Evolutionary conservation across 805 yeast genomes (phyloP), one percentile per base, ranked within the genome.

Genomic region (Yarrowia alimentaria): DNA sequence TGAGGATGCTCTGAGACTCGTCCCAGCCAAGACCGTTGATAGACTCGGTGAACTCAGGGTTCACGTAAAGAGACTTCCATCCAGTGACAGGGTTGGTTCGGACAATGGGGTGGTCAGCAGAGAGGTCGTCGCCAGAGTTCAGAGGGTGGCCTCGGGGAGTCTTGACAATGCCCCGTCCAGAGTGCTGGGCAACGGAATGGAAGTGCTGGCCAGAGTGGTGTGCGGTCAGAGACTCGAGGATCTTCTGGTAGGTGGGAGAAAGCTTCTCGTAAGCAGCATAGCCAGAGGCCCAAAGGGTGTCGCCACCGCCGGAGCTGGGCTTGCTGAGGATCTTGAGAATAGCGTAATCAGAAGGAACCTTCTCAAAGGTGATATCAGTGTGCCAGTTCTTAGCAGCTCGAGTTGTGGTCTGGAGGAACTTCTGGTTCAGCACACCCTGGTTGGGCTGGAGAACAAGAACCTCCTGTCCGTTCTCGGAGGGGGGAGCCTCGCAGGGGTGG

Each of bases 311-410:
- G 18, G 74, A 78, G 37, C 37, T 30, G 22, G 81, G 80, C 26
- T 73, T 72, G 53, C 82, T 84, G 40, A 83, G 68, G 52, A 81
- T 78, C 14, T 78, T 71, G 60, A 85, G 80, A 55, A 81, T 75
- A 0, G 94, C 84, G 52, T 76, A 70, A 12, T 84, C 84, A 11
- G 91, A 83, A 10, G 90, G 85, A 61, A 81, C 86, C 45, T 73
- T 73, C 64, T 85, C 93, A 64, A 81, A 85, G 19, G 87, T 77
- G 33, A 83, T 82, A 63, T 85, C 94, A 9, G 85, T 74, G 65
- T 85, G 93, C 85, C 87, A 85, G 17, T 62, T 65, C 28, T 65
- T 62, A 40, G 58, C 65, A 49, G 55, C 63, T 53, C 57, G 56
- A 10, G 40, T 24, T 21, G 55, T 51, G 49, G 49, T 54, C 19